Evolutionary conservation across 2,329 filamentous ascomycete species (phyloP).

Genomic region (Salinomyces thailandicus): DNA sequence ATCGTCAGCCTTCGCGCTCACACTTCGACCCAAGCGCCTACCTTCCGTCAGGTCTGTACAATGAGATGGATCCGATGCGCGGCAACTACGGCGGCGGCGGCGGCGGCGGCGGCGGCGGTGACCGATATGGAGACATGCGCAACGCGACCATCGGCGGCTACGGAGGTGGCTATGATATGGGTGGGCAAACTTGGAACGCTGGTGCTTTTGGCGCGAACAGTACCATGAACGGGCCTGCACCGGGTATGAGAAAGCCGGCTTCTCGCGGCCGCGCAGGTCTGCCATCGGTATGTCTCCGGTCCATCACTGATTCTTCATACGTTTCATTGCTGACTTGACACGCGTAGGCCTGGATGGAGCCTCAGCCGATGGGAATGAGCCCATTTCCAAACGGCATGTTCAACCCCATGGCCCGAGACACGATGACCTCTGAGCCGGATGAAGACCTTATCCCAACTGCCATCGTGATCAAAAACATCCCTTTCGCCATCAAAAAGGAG

Average conservation of each 20-base stretch:
- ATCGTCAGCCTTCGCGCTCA: conserved; percentile 64
- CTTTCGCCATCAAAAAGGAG: conserved; percentile 96
- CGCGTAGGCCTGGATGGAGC: conserved; percentile 52
- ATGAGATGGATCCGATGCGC: conserved; percentile 49
- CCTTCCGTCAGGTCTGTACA: conserved; percentile 58
- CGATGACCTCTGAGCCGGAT: conserved; percentile 44
- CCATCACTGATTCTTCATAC: conserved; percentile 1
- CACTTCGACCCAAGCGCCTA: conserved; percentile 52
- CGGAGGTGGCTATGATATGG: conserved; percentile 56
- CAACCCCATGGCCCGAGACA: conserved; percentile 32
- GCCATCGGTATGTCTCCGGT: conserved; percentile 50
- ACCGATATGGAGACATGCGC: conserved; percentile 50
- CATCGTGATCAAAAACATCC: conserved; percentile 99
- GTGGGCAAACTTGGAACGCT: conserved; percentile 70
- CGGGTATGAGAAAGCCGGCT: conserved; percentile 37
- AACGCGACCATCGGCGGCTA: conserved; percentile 51
- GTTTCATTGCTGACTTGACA: conserved; percentile 12
- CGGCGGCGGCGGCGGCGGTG: conserved; percentile 33
- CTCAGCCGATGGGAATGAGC: conserved; percentile 30
- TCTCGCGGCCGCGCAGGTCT: conserved; percentile 50
- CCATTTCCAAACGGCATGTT: conserved; percentile 30
- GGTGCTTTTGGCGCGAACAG: conserved; percentile 58
- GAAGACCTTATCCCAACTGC: conserved; percentile 96
- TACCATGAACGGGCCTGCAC: conserved; percentile 37
- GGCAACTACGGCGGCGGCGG: conserved; percentile 30